Base-by-base conservation (phyloP, 768 basidiomycete genomes). In the Leccinellum albellum region DNA sequence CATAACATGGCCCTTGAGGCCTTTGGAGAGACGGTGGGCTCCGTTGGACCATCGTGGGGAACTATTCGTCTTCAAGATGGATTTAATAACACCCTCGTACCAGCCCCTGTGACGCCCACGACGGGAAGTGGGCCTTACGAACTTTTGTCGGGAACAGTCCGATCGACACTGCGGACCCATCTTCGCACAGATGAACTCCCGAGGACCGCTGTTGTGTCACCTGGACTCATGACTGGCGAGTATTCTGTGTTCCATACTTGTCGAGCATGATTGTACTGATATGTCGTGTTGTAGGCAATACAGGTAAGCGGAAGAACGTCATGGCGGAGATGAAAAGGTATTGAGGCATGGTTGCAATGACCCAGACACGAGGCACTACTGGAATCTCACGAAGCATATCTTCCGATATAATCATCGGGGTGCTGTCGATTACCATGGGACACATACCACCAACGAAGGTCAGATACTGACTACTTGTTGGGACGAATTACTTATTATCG, bases 371-470 rank as follows among this genome's bases (percentile, higher is more conserved):
- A 60, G 69, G 42, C 69, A 70, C 50, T 79, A 80, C 51, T 79
- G 78, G 79, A 69, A 70, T 53, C 70, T 82, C 24, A 78, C 79
- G 21, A 61, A 60, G 32, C 73, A 79, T 58, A 80, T 80, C 55
- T 78, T 78, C 69, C 78, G 79, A 42, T 82, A 78, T 62, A 69
- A 69, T 17, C 77, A 77, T 60, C 56, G 59, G n/a, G 63, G 60
- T 35, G 51, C 31, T 21, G 23, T 33, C 31, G 66, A 65, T 55
- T 81, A 82, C 56, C 68, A 69, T 13, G 78, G 68, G 21, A 40
- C 45, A 14, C 70, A 71, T 56, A 72, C 70, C 28, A 46, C 58
- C 26, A 72, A 70, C 10, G 68, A 70, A 66, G 70, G 70, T 70
- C 4, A 20, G 59, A 14, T 12, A 17, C 21, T 29, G 21, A 3